Evolutionary conservation across 495 filamentous ascomycete genomes (phyloP).

Genomic region (Aspergillus campestris): DNA sequence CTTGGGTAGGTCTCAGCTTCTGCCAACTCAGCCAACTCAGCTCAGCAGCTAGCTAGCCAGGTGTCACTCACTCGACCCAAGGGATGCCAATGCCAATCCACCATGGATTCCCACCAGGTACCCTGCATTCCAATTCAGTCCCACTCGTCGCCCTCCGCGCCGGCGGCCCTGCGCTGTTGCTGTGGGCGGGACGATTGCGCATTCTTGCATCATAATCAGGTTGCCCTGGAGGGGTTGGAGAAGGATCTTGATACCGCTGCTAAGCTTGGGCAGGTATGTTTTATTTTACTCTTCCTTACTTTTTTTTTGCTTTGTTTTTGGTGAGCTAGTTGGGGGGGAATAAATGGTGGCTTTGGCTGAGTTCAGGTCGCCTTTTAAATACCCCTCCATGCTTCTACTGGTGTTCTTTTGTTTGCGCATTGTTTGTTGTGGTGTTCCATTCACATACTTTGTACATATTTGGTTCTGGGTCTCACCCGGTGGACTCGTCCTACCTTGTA

Average conservation of each 20-base stretch:
- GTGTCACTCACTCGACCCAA: not conserved
- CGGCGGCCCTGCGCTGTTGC: slow-evolving; percentile 54
- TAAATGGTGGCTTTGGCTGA: no score
- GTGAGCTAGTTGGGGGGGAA: not conserved
- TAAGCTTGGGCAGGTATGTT: slow-evolving; percentile 74
- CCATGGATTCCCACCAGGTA: slow-evolving; percentile 26
- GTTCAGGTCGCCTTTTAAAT: no score
- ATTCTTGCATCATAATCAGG: slow-evolving; percentile 68
- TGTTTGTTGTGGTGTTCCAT: not conserved
- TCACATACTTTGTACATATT: not conserved
- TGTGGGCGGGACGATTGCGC: slow-evolving; percentile 76
- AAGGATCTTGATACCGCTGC: slow-evolving; percentile 79
- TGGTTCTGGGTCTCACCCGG: not conserved
- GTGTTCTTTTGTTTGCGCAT: not conserved
- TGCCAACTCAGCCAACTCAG: no score
- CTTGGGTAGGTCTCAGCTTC: no score
- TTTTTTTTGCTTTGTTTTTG: slow-evolving; percentile 1
- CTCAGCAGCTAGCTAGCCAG: no score
- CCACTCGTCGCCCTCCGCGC: slow-evolving; percentile 21
- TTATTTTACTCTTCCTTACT: slow-evolving; percentile 4
- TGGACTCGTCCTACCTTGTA: not conserved
- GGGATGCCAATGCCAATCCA: slow-evolving; percentile 6
- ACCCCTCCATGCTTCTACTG: not conserved
- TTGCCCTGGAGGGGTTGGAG: slow-evolving; percentile 72
- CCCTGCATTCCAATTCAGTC: slow-evolving; percentile 38